Evolutionary conservation across 352 stramenopile species (phyloP), one percentile per base, ranked within the genome.

Genomic region (Hyaloperonospora arabidopsidis): DNA sequence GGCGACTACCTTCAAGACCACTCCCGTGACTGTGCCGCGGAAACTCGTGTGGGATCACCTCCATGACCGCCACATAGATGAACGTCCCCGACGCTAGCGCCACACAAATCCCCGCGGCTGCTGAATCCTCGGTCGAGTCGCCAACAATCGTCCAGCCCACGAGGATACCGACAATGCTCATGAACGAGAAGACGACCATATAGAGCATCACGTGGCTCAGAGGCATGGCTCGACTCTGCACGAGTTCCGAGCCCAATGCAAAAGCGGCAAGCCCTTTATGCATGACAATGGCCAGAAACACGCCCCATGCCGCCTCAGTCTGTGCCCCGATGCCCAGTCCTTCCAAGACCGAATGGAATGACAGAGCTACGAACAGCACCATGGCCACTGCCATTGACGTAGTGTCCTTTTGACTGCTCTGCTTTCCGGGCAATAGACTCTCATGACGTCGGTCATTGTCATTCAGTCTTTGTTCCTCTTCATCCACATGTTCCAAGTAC

Each of bases 11-110:
- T 46, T 55, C 36, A 13, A 47, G 34, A 3, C 47, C 50, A 8
- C 40, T 47, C 5, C 39, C 52, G 34, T 72, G 64, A 36, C 70
- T 65, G 43, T 84, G 65, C 47, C 73, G 70, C 18, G 75, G 66
- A 49, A 91, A 91, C 57, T 89, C 78, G 47, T 87, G 74, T n/a
- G 80, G 80, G 43, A 91, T 86, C 14, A 91, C 79, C 46, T 91
- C 80, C 80, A 91, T 91, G 21, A 91, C 80, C 0, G 80, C 80
- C 28, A 91, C 80, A 55, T 91, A 91, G 56, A 91, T 91, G 63
- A 91, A 91, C 15, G 80, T 89, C 18, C 80, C 80, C 0, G 76
- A 86, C 1, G 80, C 77, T 5, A 90, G 65, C 22, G 80, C 80
- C n/a, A 90, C 72, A 47, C 80, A 76, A 22, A 72, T 74, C 0